Conservation (phyloP, 768 basidiomycete genomes). For the Pleurotus giganteus region DNA sequence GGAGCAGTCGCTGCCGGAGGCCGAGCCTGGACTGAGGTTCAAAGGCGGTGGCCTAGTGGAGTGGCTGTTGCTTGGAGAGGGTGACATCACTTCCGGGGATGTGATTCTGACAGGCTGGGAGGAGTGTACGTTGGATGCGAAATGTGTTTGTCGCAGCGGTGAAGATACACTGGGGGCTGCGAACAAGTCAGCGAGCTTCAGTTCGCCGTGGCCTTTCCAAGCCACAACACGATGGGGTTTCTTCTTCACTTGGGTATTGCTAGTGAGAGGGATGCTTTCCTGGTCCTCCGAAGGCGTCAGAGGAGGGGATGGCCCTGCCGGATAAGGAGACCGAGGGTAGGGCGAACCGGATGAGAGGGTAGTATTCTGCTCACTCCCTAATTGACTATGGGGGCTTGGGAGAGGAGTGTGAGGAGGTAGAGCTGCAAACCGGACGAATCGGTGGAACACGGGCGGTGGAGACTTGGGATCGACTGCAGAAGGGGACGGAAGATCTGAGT, state of each 20-base stretch:
- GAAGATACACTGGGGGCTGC: slow-evolving; percentile 18
- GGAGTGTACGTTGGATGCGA: slow-evolving; percentile 7
- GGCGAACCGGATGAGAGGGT: slow-evolving; percentile 9
- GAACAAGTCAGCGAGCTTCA: slow-evolving; percentile 11
- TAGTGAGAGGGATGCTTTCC: slow-evolving; percentile 18
- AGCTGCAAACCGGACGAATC: slow-evolving; percentile 9
- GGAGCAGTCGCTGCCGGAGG: slow-evolving; percentile 4
- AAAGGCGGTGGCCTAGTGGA: slow-evolving; percentile 23
- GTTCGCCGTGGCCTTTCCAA: slow-evolving; percentile 9
- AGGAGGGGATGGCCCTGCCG: slow-evolving; percentile 23
- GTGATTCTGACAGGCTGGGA: slow-evolving; percentile 22
- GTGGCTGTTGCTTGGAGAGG: slow-evolving; percentile 23
- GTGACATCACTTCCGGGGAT: slow-evolving; percentile 21
- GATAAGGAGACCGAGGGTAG: slow-evolving; percentile 44
- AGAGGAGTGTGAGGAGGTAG: slow-evolving; percentile 9
- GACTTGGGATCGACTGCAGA: not conserved
- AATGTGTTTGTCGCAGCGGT: slow-evolving; percentile 15
- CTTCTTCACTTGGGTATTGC: slow-evolving; percentile 9
- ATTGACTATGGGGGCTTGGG: slow-evolving; percentile 7
- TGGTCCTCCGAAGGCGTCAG: slow-evolving; percentile 1
- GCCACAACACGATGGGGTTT: slow-evolving; percentile 6
- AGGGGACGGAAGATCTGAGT: slow-evolving; percentile 5
- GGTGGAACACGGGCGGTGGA: not conserved
- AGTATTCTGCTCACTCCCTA: slow-evolving; percentile 3
- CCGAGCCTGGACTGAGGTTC: slow-evolving; percentile 13